Base-by-base conservation (phyloP, 23 red algal genomes). In the Gracilaria vermiculophylla region DNA sequence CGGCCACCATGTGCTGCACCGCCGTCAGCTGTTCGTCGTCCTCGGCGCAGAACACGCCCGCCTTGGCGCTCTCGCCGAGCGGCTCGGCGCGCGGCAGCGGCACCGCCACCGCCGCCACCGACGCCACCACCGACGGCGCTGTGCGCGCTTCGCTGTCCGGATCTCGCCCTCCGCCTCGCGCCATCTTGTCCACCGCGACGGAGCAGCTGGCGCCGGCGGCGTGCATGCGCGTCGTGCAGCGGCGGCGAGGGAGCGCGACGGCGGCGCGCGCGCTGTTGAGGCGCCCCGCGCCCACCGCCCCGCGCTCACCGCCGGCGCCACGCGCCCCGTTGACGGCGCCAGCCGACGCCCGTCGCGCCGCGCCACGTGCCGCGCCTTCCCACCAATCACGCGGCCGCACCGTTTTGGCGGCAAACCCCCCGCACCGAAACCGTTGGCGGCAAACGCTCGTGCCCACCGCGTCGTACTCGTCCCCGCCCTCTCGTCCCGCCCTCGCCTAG, bases 1-100 rank as follows among this genome's bases (percentile, higher is more conserved):
- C 96, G 15, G 92, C 92, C n/a, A 80, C 51, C 96, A 98, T 98
- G 79, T 98, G 96, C 86, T 98, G 87, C 27, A 13, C 29, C n/a
- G 62, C 29, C 27, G 76, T 74, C 69, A 94, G 77, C 49, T 53
- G 23, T 20, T 62, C 67, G 39, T 78, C 85, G 40, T 89, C 85
- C 55, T 78, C 85, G 28, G 52, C 69, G 39, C 70, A 77, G 56
- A 89, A 88, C 23, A 71, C 80, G 23, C 36, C 67, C 64, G 70
- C 67, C 25, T 3, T 32, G 12, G 27, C 64, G 64, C 35, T 11
- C 34, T 19, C 15, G 4, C 3, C 64, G 33, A 5, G 23, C 21
- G 54, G 54, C 54, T 3, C 52, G 52, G 52, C 54, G 54, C 54
- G 54, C n/a, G n/a, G n/a, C n/a, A 47, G 6, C 43, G 19, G 5